Evolutionary conservation across 1,284 basidiomycete species (phyloP), one percentile per base, ranked within the genome.

Genomic region (Takashimella koratensis): DNA sequence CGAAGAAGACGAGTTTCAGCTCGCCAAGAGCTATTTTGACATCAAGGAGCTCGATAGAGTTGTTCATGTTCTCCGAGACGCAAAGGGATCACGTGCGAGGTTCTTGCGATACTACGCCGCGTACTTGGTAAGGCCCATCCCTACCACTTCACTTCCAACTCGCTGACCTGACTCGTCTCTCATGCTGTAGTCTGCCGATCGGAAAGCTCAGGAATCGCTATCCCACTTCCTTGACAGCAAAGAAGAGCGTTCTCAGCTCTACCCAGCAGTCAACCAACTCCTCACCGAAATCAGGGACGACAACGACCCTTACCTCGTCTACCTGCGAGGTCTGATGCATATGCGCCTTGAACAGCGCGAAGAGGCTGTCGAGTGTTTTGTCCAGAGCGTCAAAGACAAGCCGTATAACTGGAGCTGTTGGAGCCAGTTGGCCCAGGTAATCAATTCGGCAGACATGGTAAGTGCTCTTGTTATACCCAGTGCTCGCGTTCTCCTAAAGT

Each of bases 381-480:
- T 97, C 19, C 75, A 84, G 27, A 94, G 91, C 5, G 85, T 98
- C 46, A 81, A 83, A 47, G 79, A 81, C 3, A 91, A 88, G 67
- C 87, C 90, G 6, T 98, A 92, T 86, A 98, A 98, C 70, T 99
- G 96, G 95, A 90, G 89, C 23, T 82, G 86, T 3, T 99, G 96
- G 95, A 79, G 82, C 20, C 81, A 92, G 51, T 79, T 97, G 20
- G 84, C 85, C 2, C 84, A 84, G 49, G 87, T 90, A 64, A 82
- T 96, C 24, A 84, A 86, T 30, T 91, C 93, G 57, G 84, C 84
- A n/a, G 90, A 93, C 76, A 90, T 94, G 84, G 93, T 94, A 40
- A 47, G 76, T 57, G 23, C 8, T 19, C 30, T 36, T 36, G n/a
- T 36, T 36, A 16, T 36, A 8, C 30, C 30, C 16, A n/a, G 5